Base-by-base conservation (phyloP, 2,329 filamentous ascomycete species). In the Chaetomiaceae sp. region DNA sequence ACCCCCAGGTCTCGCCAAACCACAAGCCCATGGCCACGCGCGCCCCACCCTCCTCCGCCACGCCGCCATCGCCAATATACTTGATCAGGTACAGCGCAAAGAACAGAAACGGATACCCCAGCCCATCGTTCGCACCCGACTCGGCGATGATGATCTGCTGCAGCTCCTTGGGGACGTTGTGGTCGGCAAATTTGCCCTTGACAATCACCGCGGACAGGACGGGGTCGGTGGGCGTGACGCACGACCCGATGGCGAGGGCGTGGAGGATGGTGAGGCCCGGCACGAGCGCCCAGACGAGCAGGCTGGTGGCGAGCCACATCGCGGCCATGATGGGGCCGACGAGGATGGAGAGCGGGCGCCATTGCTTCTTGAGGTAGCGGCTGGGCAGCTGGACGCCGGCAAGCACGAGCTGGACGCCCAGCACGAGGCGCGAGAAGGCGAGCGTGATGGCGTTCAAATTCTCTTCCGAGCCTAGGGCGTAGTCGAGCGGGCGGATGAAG, bases 151-250 rank as follows among this genome's bases (percentile, higher is more conserved):
- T 88, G 61, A 90, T 89, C 58, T 86, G 84, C 72, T 95, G 90
- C 44, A 96, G 73, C 25, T 85, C 80, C 53, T 84, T 85, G 0
- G 91, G 90, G 16, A 96, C 85, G 66, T 96, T 94, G 63, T 90
- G 86, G 64, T 96, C 90, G 1, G 91, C 91, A 65, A 95, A 96
- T 62, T 89, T 91, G 29, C 90, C 90, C 73, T 96, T 96, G 41
- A 96, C 89, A 53, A 96, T 95, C 2, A 87, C 87, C 58, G 94
- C 92, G 14, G 87, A 92, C 33, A 96, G 70, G 1, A 96, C 84
- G 0, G 91, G 91, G 63, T 96, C 91, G 0, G 91, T 96, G 0
- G 90, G 91, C 2, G 91, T 94, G n/a, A 96, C 84, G 64, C 90
- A 95, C 0, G 90, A 87, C 1, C 84, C 90, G 10, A 95, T 75